Evolutionary conservation across 2,329 filamentous ascomycete species (phyloP).

Genomic region (Beauveria medogensis): DNA sequence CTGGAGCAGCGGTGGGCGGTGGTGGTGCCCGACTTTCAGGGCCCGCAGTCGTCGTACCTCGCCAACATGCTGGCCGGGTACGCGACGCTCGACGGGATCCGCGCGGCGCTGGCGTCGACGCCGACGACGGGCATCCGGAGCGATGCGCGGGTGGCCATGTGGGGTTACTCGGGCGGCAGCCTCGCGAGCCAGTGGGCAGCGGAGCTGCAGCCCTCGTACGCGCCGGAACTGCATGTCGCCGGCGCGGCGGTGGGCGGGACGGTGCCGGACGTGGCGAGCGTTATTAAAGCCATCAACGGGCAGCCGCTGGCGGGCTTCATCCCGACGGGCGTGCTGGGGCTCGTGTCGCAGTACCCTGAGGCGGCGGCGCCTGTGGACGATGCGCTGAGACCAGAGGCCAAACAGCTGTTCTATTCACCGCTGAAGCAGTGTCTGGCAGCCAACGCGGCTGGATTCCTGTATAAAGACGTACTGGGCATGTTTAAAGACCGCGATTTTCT

Average conservation of each 20-base stretch:
- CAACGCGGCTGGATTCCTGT: neutral
- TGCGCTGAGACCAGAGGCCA: neutral
- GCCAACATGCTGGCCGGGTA: slow-evolving; percentile 5
- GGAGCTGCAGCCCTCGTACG: slow-evolving; percentile 5
- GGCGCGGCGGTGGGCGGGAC: slow-evolving; percentile 5
- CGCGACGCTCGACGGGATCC: slow-evolving; percentile 3
- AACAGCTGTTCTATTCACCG: slow-evolving; percentile 20
- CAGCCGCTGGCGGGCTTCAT: slow-evolving; percentile 1
- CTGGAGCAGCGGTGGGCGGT: slow-evolving; percentile 7
- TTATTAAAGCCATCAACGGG: neutral
- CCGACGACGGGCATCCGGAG: slow-evolving; percentile 17
- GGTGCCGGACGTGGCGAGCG: neutral
- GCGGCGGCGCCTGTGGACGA: neutral
- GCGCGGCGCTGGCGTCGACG: neutral
- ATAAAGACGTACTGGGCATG: slow-evolving; percentile 2
- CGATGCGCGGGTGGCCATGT: slow-evolving; percentile 31
- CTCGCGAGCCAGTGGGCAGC: slow-evolving; percentile 6
- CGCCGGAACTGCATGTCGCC: neutral
- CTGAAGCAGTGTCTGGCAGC: slow-evolving; percentile 16
- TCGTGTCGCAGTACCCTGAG: slow-evolving; percentile 4
- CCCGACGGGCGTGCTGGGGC: slow-evolving; percentile 1
- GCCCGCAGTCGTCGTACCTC: slow-evolving; percentile 4
- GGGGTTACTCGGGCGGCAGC: slow-evolving; percentile 19
- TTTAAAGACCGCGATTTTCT: neutral
- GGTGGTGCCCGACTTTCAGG: slow-evolving; percentile 14